Conservation (phyloP, 148 eudicot genomes). For the Dysphania ambrosioides region DNA sequence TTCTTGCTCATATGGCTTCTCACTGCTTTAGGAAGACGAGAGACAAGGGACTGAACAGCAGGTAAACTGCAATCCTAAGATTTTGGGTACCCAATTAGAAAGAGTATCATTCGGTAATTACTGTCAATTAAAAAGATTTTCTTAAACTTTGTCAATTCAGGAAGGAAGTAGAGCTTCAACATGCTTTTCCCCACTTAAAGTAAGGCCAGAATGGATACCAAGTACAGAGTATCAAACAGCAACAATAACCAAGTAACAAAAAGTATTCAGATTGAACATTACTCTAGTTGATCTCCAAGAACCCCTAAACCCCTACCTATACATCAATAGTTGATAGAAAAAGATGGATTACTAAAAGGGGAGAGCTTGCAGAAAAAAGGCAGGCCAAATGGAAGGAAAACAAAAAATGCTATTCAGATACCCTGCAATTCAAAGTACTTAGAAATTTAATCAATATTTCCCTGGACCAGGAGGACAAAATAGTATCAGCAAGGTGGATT, state of each 20-base stretch:
- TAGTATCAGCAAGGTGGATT: background rate
- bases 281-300: background rate
- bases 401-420: background rate
- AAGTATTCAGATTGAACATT: background rate
- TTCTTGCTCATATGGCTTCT: conserved; percentile 51
- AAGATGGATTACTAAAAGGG: too few species aligned
- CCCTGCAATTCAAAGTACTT: background rate
- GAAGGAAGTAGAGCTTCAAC: too few species aligned
- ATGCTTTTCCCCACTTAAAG: background rate
- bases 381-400: background rate
- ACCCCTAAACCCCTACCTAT: background rate
- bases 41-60: conserved; percentile 58
- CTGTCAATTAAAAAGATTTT: too few species aligned
- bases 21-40: conserved; percentile 57
- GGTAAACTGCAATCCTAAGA: conserved; percentile 66
- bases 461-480: too few species aligned
- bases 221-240: background rate
- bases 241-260: background rate
- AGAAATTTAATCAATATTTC: too few species aligned
- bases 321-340: background rate
- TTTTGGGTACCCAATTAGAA: conserved; percentile 23
- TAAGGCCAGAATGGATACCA: background rate
- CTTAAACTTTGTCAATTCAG: background rate
- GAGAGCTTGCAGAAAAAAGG: background rate
- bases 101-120: conserved; percentile 3